Base-by-base conservation (phyloP, 768 basidiomycete genomes). In the Leccinellum albellum region DNA sequence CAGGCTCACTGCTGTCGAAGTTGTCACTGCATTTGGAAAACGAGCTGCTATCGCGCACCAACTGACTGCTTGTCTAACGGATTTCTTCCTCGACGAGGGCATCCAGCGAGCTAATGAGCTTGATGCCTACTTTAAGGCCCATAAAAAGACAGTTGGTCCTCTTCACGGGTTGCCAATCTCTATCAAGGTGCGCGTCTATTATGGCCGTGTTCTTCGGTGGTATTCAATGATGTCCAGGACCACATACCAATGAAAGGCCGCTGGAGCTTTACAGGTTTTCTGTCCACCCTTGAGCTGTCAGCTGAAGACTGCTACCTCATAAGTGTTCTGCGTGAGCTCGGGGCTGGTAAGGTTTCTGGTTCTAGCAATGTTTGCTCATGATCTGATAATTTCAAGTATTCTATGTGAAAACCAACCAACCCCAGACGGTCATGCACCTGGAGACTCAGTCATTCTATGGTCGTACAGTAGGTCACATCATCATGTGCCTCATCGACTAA, bases 1-100 rank as follows among this genome's bases (percentile, higher is more conserved):
- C 10, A 40, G 69, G 51, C 66, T 73, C 28, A 71, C 75, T 0
- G 73, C 77, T 1, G 76, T 79, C 6, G 70, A 73, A 17, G 76
- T 76, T 23, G 70, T 73, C 6, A 66, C 63, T 14, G 79, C 81
- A 2, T 81, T 77, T 56, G 75, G 66, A 53, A 81, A 80, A 64
- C 70, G 82, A n/a, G 81, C 82, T 10, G 75, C 76, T 15, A 74
- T 84, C 50, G 82, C 80, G 4, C 80, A 83, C 42, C 81, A 80
- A 56, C 61, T 82, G 28, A 62, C 68, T 4, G 61, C 64, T 45
- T 79, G 75, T 56, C 53, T 80, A 12, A 74, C 74, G 37, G 77
- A 78, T 56, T 73, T 78, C 56, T 80, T 80, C 65, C 68, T 80
- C 44, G 79, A 79, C 2, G 75, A 76, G 55, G 76, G 65, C 0